These are phyloP conservation scores for Mycosarcoma mackinlayi DNA, from an alignment of 1,284 basidiomycete species.

Conservation along the genomic window DNA sequence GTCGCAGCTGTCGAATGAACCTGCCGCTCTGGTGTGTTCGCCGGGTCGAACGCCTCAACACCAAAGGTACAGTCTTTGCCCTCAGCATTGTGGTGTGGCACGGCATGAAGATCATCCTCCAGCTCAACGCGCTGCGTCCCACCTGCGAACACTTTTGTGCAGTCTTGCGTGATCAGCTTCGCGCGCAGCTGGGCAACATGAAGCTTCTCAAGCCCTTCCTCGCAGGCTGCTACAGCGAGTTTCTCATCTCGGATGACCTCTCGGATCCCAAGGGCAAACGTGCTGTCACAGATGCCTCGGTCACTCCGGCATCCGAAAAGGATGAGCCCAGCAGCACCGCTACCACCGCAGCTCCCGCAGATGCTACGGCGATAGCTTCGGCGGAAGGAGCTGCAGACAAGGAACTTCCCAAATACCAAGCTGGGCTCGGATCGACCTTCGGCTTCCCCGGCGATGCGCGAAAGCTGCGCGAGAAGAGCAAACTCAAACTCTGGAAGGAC, in stretches of 20 bases:
- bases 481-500: constrained; percentile 94
- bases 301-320: constrained; percentile 24
- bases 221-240: constrained; percentile 93
- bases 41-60: constrained; percentile 86
- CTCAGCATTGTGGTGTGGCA: constrained; percentile 95
- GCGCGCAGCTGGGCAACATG: constrained; percentile 80
- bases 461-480: constrained; percentile 84
- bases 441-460: constrained; percentile 68
- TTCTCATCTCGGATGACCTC: constrained; percentile 73
- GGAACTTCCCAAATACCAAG: constrained; percentile 40
- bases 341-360: constrained; percentile 9
- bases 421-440: constrained; percentile 64
- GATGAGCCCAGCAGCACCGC: constrained; percentile 10
- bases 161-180: constrained; percentile 87
- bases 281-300: constrained; percentile 18
- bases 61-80: constrained; percentile 80
- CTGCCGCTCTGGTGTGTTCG: constrained; percentile 92
- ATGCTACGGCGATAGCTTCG: constrained; percentile 16
- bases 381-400: constrained; percentile 18
- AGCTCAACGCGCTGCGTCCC: constrained; percentile 92
- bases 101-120: constrained; percentile 91
- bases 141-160: constrained; percentile 95
- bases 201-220: constrained; percentile 90
- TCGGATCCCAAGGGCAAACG: constrained; percentile 70
- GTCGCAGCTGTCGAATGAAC: constrained; percentile 84